A percentile compares a stretch with the other conserved stretches of the same genome.
Conservation (phyloP, 768 basidiomycete species). For the Tylopilus plumbeoviolaceoides region DNA sequence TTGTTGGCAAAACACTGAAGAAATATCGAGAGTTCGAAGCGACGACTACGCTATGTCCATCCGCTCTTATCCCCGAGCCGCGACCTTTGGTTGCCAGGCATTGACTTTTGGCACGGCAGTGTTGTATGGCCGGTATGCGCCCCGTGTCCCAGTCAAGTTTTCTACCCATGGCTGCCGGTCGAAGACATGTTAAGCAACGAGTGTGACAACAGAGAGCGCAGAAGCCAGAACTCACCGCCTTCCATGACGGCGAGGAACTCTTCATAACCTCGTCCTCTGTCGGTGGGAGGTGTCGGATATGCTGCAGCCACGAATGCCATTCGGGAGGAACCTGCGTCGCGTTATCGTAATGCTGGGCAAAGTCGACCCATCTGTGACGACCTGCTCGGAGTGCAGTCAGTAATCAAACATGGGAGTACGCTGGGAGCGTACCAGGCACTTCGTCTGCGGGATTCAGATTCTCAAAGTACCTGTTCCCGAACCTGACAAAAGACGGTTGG, state of each 20-base stretch:
- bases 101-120: conserved; percentile 79
- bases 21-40: neutral
- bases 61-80: conserved; percentile 38
- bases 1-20: neutral
- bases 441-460: conserved; percentile 86
- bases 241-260: conserved; percentile 71
- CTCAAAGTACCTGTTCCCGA: conserved; percentile 94
- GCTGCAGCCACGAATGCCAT: conserved; percentile 95
- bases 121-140: conserved; percentile 86
- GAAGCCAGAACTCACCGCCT: conserved; percentile 56
- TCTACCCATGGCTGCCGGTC: conserved; percentile 68
- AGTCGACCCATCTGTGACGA: conserved; percentile 97
- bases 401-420: neutral
- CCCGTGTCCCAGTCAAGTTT: conserved; percentile 90
- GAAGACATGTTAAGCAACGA: neutral
- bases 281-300: conserved; percentile 84
- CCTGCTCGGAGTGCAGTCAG: conserved; percentile 41
- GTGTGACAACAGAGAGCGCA: neutral
- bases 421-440: conserved; percentile 62
- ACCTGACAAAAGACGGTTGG: conserved; percentile 42
- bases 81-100: conserved; percentile 78
- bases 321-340: conserved; percentile 93
- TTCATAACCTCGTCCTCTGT: conserved; percentile 69
- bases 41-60: neutral
- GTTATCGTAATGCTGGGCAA: conserved; percentile 84